Conservation (phyloP, 768 basidiomycete species). For the Amanita fuliginea region DNA sequence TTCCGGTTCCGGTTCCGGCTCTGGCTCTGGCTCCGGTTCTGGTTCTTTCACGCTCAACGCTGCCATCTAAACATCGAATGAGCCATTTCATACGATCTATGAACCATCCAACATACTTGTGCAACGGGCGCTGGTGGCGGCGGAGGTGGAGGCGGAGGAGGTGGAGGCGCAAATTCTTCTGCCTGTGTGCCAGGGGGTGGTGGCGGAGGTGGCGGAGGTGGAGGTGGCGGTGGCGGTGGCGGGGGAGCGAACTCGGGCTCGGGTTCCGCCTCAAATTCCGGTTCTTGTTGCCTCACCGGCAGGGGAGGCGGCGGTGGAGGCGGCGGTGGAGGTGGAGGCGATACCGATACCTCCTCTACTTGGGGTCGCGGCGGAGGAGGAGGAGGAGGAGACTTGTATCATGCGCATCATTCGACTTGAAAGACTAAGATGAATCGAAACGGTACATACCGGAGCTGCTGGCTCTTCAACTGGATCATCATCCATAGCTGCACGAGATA, state of each 20-base stretch:
- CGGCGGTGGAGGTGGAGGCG: constrained; percentile 23
- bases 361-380: constrained; percentile 17
- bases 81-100: neutral
- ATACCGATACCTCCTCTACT: constrained; percentile 18
- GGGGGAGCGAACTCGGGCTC: constrained; percentile 17
- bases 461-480: constrained; percentile 16
- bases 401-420: neutral
- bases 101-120: constrained; percentile 15
- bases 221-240: constrained; percentile 27
- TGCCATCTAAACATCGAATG: constrained; percentile 17
- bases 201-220: constrained; percentile 38
- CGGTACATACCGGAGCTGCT: constrained; percentile 16
- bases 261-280: constrained; percentile 13
- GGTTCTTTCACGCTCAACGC: constrained; percentile 21
- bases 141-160: constrained; percentile 42
- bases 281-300: constrained; percentile 18
- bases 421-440: neutral
- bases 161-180: too few species aligned
- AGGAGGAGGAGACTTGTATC: constrained; percentile 18
- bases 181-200: too few species aligned
- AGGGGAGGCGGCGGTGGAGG: constrained; percentile 28
- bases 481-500: neutral
- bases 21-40: constrained; percentile 28
- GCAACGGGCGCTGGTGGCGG: constrained; percentile 22
- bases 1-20: constrained; percentile 16